phyloP scores from a whole-genome alignment of 2,329 filamentous ascomycete genomes.

The Cytospora piceae region DNA sequence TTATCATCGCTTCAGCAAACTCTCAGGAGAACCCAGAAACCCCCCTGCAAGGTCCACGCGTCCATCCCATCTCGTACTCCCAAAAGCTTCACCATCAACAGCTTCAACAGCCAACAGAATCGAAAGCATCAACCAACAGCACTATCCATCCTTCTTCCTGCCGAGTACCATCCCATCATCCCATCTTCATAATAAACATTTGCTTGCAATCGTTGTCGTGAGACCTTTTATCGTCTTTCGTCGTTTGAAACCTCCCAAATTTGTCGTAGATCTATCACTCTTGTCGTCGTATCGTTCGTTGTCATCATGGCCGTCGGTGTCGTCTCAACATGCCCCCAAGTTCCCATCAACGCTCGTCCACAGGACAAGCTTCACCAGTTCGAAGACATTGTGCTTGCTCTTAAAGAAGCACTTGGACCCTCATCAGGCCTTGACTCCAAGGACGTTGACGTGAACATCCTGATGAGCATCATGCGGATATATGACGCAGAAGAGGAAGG shows the following conservation, averaged over 20 bases:
- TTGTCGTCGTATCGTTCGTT: conserved; percentile 4
- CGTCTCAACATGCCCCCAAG: conserved; percentile 10
- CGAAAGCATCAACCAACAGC: conserved; percentile 2
- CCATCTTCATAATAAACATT: background rate
- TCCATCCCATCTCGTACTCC: conserved; percentile 14
- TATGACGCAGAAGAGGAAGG: conserved; percentile 72
- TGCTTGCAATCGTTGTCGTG: conserved; percentile 1
- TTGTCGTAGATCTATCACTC: background rate
- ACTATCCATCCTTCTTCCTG: conserved; percentile 4
- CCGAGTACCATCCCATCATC: background rate
- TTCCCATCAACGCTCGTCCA: conserved; percentile 1
- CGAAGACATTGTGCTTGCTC: conserved; percentile 70
- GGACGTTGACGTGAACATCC: conserved; percentile 74
- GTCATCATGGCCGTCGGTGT: conserved; percentile 37
- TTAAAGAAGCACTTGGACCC: conserved; percentile 76
- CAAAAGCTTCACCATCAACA: background rate
- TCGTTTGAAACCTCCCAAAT: conserved; percentile 6
- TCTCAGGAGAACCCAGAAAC: conserved; percentile 22
- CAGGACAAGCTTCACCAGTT: conserved; percentile 49
- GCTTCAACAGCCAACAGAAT: conserved; percentile 11
- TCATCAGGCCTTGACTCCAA: conserved; percentile 81
- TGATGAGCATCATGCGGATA: conserved; percentile 72
- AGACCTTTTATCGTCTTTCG: background rate
- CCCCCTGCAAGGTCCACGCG: conserved; percentile 10
- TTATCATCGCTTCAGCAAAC: conserved; percentile 2